A percentile compares a stretch with the other conserved stretches of the same genome.
Evolutionary conservation across 2,329 filamentous ascomycete genomes (phyloP).

Genomic region (Aplosporella prunicola): DNA sequence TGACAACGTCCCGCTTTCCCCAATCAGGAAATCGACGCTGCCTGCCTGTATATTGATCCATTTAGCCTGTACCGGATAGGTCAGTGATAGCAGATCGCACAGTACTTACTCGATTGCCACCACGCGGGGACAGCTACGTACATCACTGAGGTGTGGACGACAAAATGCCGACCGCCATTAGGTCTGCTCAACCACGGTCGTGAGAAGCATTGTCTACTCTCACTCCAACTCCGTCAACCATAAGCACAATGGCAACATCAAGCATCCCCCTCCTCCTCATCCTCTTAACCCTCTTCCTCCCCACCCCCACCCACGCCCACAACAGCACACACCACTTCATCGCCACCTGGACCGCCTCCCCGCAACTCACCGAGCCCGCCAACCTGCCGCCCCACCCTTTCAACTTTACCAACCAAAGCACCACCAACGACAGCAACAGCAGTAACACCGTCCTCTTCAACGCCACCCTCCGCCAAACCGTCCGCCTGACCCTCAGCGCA

Average conservation of each 20-base stretch:
- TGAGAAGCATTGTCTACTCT: too few species aligned
- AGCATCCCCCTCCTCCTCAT: background rate
- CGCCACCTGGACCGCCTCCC: conserved; percentile 57
- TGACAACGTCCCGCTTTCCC: too few species aligned
- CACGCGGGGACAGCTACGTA: too few species aligned
- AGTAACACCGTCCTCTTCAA: conserved; percentile 48
- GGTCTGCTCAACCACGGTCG: too few species aligned
- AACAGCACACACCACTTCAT: conserved; percentile 44
- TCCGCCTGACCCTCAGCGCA: conserved; percentile 50
- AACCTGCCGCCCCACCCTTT: conserved; percentile 55
- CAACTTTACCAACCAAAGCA: conserved; percentile 22
- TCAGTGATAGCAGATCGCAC: too few species aligned
- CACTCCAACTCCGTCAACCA: too few species aligned
- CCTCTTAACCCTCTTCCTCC: background rate
- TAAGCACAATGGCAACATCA: background rate
- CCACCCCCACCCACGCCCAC: conserved; percentile 14
- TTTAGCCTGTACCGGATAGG: too few species aligned
- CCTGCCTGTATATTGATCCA: too few species aligned
- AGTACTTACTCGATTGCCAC: too few species aligned
- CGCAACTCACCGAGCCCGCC: conserved; percentile 51
- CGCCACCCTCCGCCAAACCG: conserved; percentile 56
- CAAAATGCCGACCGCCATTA: too few species aligned
- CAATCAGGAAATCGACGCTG: too few species aligned
- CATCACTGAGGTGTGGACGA: too few species aligned
- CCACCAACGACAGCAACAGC: conserved; percentile 42